Percentiles rank a stretch among this genome's conserved stretches.
These are phyloP conservation scores for Micractinium sp. DNA, from an alignment of 139 green algal species.

Conservation along the genomic window DNA sequence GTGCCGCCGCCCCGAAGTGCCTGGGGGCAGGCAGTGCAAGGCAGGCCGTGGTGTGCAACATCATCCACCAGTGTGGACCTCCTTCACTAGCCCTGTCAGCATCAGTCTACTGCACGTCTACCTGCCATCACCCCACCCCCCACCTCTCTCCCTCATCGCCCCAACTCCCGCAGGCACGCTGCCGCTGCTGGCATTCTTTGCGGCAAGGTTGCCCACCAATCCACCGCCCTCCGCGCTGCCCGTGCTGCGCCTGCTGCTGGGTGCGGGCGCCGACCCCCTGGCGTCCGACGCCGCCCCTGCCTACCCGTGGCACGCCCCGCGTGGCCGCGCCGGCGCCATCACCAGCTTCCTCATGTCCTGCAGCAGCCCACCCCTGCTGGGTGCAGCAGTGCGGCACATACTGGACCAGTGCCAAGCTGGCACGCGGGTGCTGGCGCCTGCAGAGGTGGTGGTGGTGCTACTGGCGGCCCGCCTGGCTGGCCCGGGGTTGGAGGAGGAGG, in stretches of 20 bases:
- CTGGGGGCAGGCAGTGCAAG: not conserved
- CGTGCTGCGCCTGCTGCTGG: conserved; percentile 19
- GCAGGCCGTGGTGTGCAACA: not conserved
- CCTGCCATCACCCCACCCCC: not conserved
- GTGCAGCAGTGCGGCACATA: not conserved
- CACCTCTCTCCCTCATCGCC: not conserved
- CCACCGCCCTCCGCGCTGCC: conserved; percentile 6
- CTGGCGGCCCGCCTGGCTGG: conserved; percentile 17
- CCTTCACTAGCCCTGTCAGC: not conserved
- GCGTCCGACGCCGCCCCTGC: no score
- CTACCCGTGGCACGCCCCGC: no score
- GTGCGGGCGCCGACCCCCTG: not conserved
- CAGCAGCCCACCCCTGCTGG: conserved; percentile 5
- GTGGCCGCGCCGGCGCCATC: conserved; percentile 4
- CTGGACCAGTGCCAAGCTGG: not conserved
- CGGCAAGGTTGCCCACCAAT: not conserved
- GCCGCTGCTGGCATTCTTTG: conserved; percentile 21
- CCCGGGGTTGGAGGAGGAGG: not conserved
- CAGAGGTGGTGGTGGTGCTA: not conserved
- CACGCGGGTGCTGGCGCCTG: not conserved
- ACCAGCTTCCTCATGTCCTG: conserved; percentile 20
- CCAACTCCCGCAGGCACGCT: not conserved
- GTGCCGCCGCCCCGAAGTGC: not conserved
- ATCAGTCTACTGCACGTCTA: no score
- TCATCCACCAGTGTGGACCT: not conserved